Base-by-base conservation (phyloP, 495 filamentous ascomycete species). In the Tricharina praecox region DNA sequence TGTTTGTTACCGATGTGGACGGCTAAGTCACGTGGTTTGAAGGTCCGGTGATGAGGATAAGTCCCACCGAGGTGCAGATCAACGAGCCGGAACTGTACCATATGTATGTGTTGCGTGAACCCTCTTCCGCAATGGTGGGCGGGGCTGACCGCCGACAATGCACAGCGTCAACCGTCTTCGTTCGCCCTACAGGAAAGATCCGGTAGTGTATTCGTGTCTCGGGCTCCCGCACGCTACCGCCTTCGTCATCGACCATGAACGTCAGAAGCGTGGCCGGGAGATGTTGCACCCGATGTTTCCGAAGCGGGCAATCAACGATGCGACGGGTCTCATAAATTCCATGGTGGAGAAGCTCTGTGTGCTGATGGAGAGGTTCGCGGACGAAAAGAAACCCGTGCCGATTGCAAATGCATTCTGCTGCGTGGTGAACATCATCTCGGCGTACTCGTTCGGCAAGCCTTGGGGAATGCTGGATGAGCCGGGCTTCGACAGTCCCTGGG, bases 211-310 rank as follows among this genome's bases (percentile, higher is more conserved):
- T 16, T 39, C 13, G 36, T 8, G 8, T 39, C 5, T 7, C 13
- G 8, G 11, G 36, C 19, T 7, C 0, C 57, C 62, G 16, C 52
- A 66, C 19, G 51, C 54, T 18, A 67, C n/a, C n/a, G 64, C n/a
- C 47, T 64, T 21, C 13, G 11, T 16, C 11, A 7, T n/a, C 5
- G 25, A 51, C 36, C 64, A 65, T 23, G 60, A 67, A 16, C 61
- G 63, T 19, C 65, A 72, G 50, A 54, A 62, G 8, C 38, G 62
- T 8, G 65, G 70, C 3, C 65, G 70, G 32, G 56, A 49, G 11
- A 54, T 65, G 1, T 25, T 71, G 1, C 64, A 58, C 23, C 64
- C 54, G 23, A 73, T 68, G 54, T 71, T 74, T 56, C 74, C 71
- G 9, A 75, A 67, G 1, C 64, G 71, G 32, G 68, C 69, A 2